Conservation (phyloP, 2,329 filamentous ascomycete genomes). For the Penicillium sp. region DNA sequence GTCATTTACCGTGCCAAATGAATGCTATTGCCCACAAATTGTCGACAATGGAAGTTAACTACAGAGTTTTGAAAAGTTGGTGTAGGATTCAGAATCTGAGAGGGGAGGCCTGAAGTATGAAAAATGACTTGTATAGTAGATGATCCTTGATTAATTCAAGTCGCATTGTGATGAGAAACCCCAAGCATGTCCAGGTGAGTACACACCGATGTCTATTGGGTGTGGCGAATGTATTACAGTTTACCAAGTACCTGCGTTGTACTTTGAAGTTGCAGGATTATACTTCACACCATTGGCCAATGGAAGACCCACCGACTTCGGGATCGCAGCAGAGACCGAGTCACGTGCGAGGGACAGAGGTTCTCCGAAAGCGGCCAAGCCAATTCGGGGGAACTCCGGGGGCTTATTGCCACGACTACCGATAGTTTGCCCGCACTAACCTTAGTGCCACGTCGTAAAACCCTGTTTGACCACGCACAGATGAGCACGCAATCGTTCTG, state of each 20-base stretch:
- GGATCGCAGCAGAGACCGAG: neutral
- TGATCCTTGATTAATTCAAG: no score
- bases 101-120: no score
- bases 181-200: no score
- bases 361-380: constrained; percentile 5
- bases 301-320: neutral
- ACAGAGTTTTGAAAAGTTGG: no score
- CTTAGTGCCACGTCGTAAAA: neutral
- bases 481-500: constrained; percentile 32
- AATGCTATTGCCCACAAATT: no score
- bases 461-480: neutral
- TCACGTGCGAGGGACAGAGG: neutral
- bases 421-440: neutral
- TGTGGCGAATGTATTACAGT: neutral
- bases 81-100: no score
- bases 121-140: no score
- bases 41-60: no score
- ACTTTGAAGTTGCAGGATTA: neutral
- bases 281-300: neutral
- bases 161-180: no score
- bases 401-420: neutral
- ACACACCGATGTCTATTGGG: no score
- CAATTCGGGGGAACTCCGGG: neutral
- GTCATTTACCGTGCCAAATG: no score
- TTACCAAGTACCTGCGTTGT: neutral